phyloP scores from a whole-genome alignment of 73 alveolate species.

The Halteria grandinella region DNA sequence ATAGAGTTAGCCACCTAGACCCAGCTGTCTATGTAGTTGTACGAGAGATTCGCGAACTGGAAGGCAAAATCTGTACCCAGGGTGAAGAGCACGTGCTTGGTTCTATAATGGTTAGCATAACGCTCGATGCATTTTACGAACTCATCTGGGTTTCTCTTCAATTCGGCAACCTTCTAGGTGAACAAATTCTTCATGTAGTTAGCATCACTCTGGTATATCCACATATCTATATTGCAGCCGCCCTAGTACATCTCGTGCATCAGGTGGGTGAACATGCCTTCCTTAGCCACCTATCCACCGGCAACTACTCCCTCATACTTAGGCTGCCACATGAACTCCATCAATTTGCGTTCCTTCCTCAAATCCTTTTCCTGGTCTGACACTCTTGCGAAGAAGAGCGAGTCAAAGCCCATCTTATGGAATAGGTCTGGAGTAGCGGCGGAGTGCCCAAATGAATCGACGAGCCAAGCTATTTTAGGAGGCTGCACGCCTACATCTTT shows the following conservation, averaged over 20 bases:
- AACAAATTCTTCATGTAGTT: background rate
- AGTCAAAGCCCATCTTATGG: constrained; percentile 93
- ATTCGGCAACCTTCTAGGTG: background rate
- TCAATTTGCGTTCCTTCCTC: constrained; percentile 60
- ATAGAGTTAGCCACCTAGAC: too few relatives aligned
- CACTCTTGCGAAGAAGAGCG: constrained; percentile 90
- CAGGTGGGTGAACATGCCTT: background rate
- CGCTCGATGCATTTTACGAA: background rate
- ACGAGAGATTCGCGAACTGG: background rate
- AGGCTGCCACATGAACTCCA: constrained; percentile 91
- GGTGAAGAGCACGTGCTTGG: background rate
- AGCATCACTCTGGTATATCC: too few relatives aligned
- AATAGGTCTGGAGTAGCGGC: constrained; percentile 85
- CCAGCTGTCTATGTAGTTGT: constrained; percentile 3
- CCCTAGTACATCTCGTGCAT: background rate
- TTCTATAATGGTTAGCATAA: background rate
- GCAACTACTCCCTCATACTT: background rate
- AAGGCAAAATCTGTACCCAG: constrained; percentile 8
- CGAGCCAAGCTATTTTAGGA: constrained; percentile 92
- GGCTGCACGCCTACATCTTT: constrained; percentile 81
- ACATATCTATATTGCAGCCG: background rate
- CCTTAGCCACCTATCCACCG: background rate
- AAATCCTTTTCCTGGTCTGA: constrained; percentile 87
- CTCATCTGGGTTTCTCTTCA: background rate
- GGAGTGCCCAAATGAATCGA: constrained; percentile 97